These are phyloP conservation scores for Colletotrichum theobromicola DNA, from an alignment of 2,329 filamentous ascomycete genomes.

Conservation along the genomic window DNA sequence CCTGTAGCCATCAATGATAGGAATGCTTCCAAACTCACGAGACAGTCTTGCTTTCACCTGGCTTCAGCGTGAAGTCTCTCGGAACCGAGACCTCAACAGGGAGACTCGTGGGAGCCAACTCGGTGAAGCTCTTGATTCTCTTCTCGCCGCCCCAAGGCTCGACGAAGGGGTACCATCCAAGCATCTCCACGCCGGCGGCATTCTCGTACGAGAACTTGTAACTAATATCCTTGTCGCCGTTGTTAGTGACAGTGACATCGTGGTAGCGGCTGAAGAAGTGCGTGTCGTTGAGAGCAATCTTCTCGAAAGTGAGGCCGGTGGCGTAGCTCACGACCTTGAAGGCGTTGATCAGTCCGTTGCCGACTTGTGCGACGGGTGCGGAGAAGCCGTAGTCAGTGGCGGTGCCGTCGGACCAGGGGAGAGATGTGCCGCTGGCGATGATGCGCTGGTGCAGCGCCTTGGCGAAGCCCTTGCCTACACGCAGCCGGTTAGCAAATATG, in stretches of 20 bases:
- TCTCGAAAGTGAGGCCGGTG: conserved; percentile 40
- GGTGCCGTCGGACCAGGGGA: conserved; percentile 29
- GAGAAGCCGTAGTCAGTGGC: conserved; percentile 24
- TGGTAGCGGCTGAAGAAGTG: conserved; percentile 36
- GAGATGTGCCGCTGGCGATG: conserved; percentile 33
- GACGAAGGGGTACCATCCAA: conserved; percentile 21
- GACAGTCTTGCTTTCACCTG: conserved; percentile 29
- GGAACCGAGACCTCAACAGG: conserved; percentile 25
- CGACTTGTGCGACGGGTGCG: conserved; percentile 42
- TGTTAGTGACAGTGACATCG: conserved; percentile 39
- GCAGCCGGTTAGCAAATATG: not conserved
- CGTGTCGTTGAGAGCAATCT: conserved; percentile 50
- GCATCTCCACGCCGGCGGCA: conserved; percentile 41
- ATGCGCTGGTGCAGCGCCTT: conserved; percentile 32
- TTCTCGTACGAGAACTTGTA: conserved; percentile 35
- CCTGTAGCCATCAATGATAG: not conserved
- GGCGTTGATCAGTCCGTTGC: conserved; percentile 47
- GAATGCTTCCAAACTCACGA: conserved; percentile 10
- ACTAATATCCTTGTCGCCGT: conserved; percentile 33
- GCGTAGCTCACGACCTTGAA: conserved; percentile 43
- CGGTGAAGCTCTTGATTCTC: conserved; percentile 24
- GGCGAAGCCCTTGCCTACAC: conserved; percentile 34
- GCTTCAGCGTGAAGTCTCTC: conserved; percentile 26
- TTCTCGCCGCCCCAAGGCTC: conserved; percentile 7
- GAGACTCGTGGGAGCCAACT: conserved; percentile 25